Percentiles rank a stretch among this genome's conserved stretches.
These are phyloP conservation scores for Acidiella bohemica DNA, from an alignment of 495 filamentous ascomycete genomes.

Conservation along the genomic window DNA sequence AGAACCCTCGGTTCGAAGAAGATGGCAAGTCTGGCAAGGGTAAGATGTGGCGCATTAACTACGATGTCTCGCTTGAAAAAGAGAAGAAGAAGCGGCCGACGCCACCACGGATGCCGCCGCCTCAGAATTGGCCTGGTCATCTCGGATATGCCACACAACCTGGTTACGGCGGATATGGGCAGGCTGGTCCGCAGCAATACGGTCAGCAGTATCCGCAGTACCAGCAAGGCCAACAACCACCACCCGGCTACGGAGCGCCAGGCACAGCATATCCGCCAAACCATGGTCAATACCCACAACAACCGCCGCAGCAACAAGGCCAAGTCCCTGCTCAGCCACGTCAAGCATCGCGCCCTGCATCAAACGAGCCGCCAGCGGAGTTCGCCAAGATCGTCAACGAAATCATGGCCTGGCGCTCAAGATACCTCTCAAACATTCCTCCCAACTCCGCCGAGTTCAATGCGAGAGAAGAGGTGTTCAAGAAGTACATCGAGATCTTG, in stretches of 20 bases:
- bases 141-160: neutral
- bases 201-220: neutral
- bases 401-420: slow-evolving; percentile 3
- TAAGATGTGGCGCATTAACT: slow-evolving; percentile 28
- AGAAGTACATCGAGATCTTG: neutral
- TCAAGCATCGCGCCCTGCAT: neutral
- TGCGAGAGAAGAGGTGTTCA: slow-evolving; percentile 1
- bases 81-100: slow-evolving; percentile 24
- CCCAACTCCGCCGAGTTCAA: slow-evolving; percentile 1
- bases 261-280: neutral
- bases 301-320: neutral
- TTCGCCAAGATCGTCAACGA: slow-evolving; percentile 4
- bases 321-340: neutral
- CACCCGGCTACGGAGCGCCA: neutral
- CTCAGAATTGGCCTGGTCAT: slow-evolving; percentile 3
- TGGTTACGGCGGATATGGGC: slow-evolving; percentile 2
- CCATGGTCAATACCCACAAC: neutral
- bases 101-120: slow-evolving; percentile 22
- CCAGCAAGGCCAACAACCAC: neutral
- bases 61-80: slow-evolving; percentile 25
- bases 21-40: slow-evolving; percentile 44
- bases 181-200: neutral
- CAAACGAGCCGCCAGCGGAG: neutral
- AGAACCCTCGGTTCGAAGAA: slow-evolving; percentile 76
- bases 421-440: neutral